Conservation (phyloP, 176 grass and related monocot genomes). For the Cenchrus purpureus region DNA sequence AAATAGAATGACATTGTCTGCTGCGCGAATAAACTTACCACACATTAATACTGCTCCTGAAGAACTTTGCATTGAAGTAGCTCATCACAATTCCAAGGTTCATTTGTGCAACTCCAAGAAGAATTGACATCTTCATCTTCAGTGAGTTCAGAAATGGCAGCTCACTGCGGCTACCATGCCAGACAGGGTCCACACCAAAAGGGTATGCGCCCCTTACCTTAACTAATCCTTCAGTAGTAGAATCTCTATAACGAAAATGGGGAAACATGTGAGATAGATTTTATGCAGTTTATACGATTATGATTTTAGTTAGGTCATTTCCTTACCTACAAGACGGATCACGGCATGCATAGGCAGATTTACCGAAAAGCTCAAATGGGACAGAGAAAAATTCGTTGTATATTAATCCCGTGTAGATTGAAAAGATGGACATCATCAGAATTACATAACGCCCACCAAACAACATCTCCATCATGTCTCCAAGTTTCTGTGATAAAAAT, state of each 20-base stretch:
- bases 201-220: conserved; percentile 76
- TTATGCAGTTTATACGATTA: conserved; percentile 18
- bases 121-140: conserved; percentile 99
- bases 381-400: conserved; percentile 99
- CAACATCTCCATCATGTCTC: conserved; percentile 97
- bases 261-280: conserved; percentile 36
- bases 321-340: conserved; percentile 87
- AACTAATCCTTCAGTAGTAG: conserved; percentile 65
- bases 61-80: conserved; percentile 94
- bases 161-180: conserved; percentile 87
- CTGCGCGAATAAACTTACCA: conserved; percentile 55
- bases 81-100: conserved; percentile 92
- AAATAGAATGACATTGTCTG: conserved; percentile 26
- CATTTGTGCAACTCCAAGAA: conserved; percentile 97
- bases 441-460: conserved; percentile 97
- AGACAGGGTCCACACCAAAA: conserved; percentile 91
- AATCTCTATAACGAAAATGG: conserved; percentile 56
- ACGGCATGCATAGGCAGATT: conserved; percentile 86
- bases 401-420: conserved; percentile 93
- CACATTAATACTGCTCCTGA: conserved; percentile 74
- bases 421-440: conserved; percentile 92
- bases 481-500: conserved; percentile 73
- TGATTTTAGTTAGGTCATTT: not conserved
- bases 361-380: conserved; percentile 87
- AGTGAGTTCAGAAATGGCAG: conserved; percentile 91